Base-by-base conservation (phyloP, 2,329 filamentous ascomycete genomes). In the Aspergillus hortae region DNA sequence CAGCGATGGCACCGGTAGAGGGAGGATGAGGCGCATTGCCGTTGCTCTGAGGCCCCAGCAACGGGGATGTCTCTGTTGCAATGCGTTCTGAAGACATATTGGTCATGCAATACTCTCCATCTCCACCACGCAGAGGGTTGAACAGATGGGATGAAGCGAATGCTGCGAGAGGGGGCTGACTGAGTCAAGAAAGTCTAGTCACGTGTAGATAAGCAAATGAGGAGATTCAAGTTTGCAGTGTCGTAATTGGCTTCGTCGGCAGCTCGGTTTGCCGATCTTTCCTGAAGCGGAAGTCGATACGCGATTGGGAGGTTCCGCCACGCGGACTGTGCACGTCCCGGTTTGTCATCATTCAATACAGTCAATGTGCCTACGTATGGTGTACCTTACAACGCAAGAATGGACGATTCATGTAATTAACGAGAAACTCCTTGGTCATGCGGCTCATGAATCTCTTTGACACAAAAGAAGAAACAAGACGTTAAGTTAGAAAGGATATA, bases 61-160 rank as follows among this genome's bases (percentile, higher is more conserved):
- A 66, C 44, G 77, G 76, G 52, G 76, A 77, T 10, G 68, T 77
- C 61, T 80, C 77, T 19, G 69, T 60, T 19, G 54, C 58, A 48
- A 46, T 45, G 25, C 51, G 48, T 51, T 60, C 58, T 51, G 57
- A 44, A 41, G 62, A 55, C 67, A 69, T 69, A 4, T 14, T 51
- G 17, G 42, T 48, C 40, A 44, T 30, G 27, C 27, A 43, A n/a
- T 41, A 15, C n/a, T 54, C 33, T 15, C 46, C 19, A 36, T 33
- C 33, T 51, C 51, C 52, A 48, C 46, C 11, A 40, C n/a, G 42
- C 32, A 47, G 45, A 41, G 23, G 27, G 30, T 38, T 4, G 35
- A n/a, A 38, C 10, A 38, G 15, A 7, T 17, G 15, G 35, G 35
- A n/a, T 38, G 14, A 15, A 19, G 46, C 48, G 12, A 42, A 14